Conservation (phyloP, 192 early-diverging fungal genomes). For the Umbelopsis isabellina region DNA sequence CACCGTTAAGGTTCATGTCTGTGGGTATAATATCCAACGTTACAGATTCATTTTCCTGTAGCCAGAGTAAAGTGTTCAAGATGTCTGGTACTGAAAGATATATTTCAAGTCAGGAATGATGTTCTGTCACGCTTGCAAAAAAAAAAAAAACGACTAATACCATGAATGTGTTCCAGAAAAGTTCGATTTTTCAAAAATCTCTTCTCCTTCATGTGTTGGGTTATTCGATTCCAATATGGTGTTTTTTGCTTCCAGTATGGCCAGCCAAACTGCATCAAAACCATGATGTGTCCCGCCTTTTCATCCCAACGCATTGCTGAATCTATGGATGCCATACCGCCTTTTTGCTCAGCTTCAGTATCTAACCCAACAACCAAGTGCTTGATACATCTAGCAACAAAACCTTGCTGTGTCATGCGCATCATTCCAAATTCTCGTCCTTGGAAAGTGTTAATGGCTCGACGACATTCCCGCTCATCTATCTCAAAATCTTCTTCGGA, state of each 20-base stretch:
- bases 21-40: neutral
- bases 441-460: slow-evolving; percentile 12
- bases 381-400: slow-evolving; percentile 21
- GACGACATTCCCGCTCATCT: slow-evolving; percentile 13
- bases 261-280: slow-evolving; percentile 23
- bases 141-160: too few relatives aligned
- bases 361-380: slow-evolving; percentile 15
- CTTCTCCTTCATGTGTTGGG: slow-evolving; percentile 11
- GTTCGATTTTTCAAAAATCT: neutral
- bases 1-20: slow-evolving; percentile 1
- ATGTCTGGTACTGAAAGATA: neutral
- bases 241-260: slow-evolving; percentile 24
- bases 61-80: neutral
- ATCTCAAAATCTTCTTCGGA: slow-evolving; percentile 24
- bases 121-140: neutral
- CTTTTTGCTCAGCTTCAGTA: slow-evolving; percentile 3
- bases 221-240: neutral
- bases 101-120: neutral
- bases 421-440: slow-evolving; percentile 22
- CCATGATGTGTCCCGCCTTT: slow-evolving; percentile 14
- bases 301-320: slow-evolving; percentile 15
- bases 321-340: slow-evolving; percentile 16
- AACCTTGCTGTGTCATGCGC: slow-evolving; percentile 24
- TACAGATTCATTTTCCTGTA: slow-evolving; percentile 8
- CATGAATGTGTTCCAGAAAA: slow-evolving; percentile 16